These are phyloP conservation scores for Caloboletus firmus DNA, from an alignment of 1,284 basidiomycete species.

Conservation along the genomic window DNA sequence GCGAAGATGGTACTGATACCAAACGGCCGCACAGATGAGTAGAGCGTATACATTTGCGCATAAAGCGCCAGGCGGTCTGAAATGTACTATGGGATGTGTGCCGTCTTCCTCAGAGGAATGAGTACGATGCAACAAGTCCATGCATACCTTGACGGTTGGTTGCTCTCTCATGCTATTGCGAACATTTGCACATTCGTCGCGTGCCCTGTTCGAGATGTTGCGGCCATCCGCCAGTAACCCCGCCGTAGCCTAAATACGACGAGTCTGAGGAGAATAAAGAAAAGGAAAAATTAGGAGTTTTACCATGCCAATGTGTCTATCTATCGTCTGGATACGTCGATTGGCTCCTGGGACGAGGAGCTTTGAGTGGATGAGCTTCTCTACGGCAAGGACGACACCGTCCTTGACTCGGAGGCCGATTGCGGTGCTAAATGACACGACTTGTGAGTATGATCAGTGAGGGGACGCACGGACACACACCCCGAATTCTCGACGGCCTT, in stretches of 20 bases:
- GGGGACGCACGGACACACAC: constrained; percentile 39
- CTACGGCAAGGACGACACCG: constrained; percentile 92
- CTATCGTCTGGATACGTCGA: constrained; percentile 89
- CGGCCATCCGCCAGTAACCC: constrained; percentile 94
- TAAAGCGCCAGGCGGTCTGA: constrained; percentile 86
- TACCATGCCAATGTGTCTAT: constrained; percentile 91
- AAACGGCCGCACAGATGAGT: constrained; percentile 97
- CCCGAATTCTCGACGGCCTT: constrained; percentile 99
- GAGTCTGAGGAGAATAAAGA: neutral
- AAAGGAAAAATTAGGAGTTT: constrained; percentile 18
- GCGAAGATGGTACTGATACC: constrained; percentile 93
- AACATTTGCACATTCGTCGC: constrained; percentile 81
- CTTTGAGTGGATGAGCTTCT: constrained; percentile 98
- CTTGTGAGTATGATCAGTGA: neutral
- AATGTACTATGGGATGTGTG: constrained; percentile 53
- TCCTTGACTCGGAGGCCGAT: constrained; percentile 93
- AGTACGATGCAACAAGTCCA: constrained; percentile 23
- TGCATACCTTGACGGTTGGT: constrained; percentile 74
- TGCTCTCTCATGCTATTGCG: constrained; percentile 77
- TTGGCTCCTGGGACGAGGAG: constrained; percentile 93
- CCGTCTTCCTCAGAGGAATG: neutral
- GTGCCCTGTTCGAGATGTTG: constrained; percentile 82
- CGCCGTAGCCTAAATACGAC: constrained; percentile 71
- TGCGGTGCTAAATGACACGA: constrained; percentile 62
- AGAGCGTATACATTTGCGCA: constrained; percentile 95